Percentiles rank a stretch among this genome's conserved stretches.
Evolutionary conservation across 1,139 yeast species (phyloP).

Genomic region (Yamadazyma triangularis): DNA sequence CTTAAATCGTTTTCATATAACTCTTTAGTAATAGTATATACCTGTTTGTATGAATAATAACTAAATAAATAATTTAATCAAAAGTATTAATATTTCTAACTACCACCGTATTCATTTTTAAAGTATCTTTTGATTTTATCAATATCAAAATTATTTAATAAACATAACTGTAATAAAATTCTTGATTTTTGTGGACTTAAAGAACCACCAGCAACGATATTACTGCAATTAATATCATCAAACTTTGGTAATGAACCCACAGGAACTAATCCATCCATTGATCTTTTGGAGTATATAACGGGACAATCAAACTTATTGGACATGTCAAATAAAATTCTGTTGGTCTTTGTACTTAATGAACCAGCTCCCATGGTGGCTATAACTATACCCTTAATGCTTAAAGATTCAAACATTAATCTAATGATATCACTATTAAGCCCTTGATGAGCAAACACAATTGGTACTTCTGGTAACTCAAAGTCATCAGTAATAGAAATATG

Average conservation of each 20-base stretch:
- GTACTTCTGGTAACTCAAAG: slow-evolving; percentile 28
- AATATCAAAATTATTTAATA: slow-evolving; percentile 37
- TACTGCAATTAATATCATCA: slow-evolving; percentile 12
- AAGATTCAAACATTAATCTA: slow-evolving; percentile 36
- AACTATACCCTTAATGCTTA: slow-evolving; percentile 50
- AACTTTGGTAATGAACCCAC: slow-evolving; percentile 31
- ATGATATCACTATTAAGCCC: slow-evolving; percentile 49
- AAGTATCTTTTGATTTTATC: slow-evolving; percentile 44
- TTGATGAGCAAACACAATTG: slow-evolving; percentile 50
- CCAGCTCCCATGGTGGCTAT: slow-evolving; percentile 75
- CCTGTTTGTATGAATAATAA: no score
- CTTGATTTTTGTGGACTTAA: slow-evolving; percentile 66
- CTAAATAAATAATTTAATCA: background rate
- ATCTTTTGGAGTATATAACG: slow-evolving; percentile 58
- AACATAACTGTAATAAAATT: slow-evolving; percentile 55
- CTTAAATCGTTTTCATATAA: no score
- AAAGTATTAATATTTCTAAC: background rate
- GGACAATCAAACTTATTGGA: slow-evolving; percentile 41
- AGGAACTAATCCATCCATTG: slow-evolving; percentile 56
- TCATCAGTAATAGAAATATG: slow-evolving; percentile 14
- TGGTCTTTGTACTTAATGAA: slow-evolving; percentile 52
- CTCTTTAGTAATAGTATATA: no score
- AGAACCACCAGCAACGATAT: slow-evolving; percentile 56
- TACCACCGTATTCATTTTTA: slow-evolving; percentile 30
- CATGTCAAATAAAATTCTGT: slow-evolving; percentile 32